Evolutionary conservation across 257 asterid species (phyloP).

Genomic region (Nicotiana paniculata): DNA sequence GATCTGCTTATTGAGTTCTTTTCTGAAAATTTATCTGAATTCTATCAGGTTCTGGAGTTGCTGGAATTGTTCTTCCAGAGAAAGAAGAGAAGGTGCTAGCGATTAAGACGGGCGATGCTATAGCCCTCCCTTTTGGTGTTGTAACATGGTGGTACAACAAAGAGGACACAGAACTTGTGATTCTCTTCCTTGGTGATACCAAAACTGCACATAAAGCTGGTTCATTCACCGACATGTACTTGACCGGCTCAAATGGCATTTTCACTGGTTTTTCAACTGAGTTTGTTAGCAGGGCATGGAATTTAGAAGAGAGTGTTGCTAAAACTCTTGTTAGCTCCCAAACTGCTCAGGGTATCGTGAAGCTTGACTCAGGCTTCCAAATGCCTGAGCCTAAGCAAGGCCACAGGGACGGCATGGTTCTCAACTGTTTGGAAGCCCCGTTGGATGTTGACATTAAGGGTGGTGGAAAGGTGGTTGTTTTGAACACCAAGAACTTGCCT

Average conservation of each 20-base stretch:
- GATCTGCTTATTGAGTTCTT: background rate
- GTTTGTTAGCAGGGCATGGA: constrained; percentile 64
- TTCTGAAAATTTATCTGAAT: background rate
- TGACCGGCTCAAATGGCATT: constrained; percentile 67
- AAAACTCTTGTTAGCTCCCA: constrained; percentile 56
- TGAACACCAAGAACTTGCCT: constrained; percentile 84
- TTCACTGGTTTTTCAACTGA: constrained; percentile 73
- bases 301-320: constrained; percentile 43
- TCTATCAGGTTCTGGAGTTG: constrained; percentile 58
- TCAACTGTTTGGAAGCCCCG: constrained; percentile 67
- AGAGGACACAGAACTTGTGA: constrained; percentile 56
- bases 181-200: constrained; percentile 76
- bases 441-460: constrained; percentile 59
- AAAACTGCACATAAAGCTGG: constrained; percentile 60
- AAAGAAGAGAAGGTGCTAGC: constrained; percentile 76
- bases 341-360: constrained; percentile 39
- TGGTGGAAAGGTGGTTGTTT: constrained; percentile 71
- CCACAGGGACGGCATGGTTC: constrained; percentile 52
- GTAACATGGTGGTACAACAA: constrained; percentile 90
- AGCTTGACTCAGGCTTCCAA: constrained; percentile 36
- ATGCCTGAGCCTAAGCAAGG: constrained; percentile 61
- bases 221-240: constrained; percentile 52
- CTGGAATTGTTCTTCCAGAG: constrained; percentile 80
- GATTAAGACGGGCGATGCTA: constrained; percentile 80
- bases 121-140: constrained; percentile 85